phyloP scores from a whole-genome alignment of 2,329 filamentous ascomycete genomes.

The Botrytis sinoallii region DNA sequence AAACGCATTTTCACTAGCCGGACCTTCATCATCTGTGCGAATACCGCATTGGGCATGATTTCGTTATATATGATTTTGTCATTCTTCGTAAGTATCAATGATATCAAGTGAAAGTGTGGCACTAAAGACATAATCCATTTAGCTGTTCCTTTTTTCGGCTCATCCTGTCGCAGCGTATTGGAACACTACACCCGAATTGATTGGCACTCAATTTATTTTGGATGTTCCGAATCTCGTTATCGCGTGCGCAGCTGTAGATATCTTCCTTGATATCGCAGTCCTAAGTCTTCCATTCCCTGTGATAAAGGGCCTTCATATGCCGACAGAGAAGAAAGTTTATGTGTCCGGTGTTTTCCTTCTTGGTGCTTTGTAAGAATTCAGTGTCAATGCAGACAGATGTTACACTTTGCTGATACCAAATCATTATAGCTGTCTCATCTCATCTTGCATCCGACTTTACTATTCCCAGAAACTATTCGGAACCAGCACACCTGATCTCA shows the following conservation, averaged over 20 bases:
- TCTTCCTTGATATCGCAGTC: constrained; percentile 9
- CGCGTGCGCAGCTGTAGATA: constrained; percentile 4
- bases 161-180: constrained; percentile 1
- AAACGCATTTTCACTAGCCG: constrained; percentile 9
- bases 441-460: constrained; percentile 10
- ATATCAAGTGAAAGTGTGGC: background rate
- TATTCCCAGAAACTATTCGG: constrained; percentile 11
- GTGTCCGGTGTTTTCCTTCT: constrained; percentile 10
- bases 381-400: accelerated
- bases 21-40: background rate
- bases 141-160: constrained; percentile 8
- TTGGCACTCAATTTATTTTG: constrained; percentile 1
- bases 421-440: constrained; percentile 8
- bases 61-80: constrained; percentile 9
- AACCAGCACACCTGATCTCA: constrained; percentile 9
- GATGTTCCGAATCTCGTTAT: constrained; percentile 9
- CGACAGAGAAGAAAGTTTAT: constrained; percentile 5
- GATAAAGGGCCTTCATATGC: constrained; percentile 6
- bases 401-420: background rate
- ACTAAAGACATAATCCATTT: background rate
- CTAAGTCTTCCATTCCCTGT: constrained; percentile 4
- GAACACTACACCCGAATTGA: background rate
- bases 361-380: constrained; percentile 11
- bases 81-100: constrained; percentile 1
- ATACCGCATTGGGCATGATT: constrained; percentile 9